Percentiles rank a stretch among this genome's conserved stretches.
These are phyloP conservation scores for Plantago ovata DNA, from an alignment of 257 asterid genomes.

Conservation along the genomic window DNA sequence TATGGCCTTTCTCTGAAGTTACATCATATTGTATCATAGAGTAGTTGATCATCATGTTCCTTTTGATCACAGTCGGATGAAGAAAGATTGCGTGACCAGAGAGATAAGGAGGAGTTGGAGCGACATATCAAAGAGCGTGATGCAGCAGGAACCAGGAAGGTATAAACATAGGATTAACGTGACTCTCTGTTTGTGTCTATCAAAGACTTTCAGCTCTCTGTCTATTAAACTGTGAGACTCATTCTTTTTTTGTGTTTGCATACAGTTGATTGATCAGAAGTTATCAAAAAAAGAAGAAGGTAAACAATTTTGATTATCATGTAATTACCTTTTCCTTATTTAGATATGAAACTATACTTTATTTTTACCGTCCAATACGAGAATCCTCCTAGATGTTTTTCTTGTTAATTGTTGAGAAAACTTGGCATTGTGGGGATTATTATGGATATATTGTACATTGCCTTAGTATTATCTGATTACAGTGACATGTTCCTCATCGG, in stretches of 20 bases:
- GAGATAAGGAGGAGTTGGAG: conserved; percentile 87
- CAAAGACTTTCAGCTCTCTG: not conserved
- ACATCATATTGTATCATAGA: not conserved
- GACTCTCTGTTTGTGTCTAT: conserved; percentile 1
- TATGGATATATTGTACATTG: too few relatives aligned
- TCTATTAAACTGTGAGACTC: conserved; percentile 12
- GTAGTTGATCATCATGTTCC: conserved; percentile 9
- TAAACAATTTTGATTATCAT: conserved; percentile 19
- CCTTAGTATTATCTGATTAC: too few relatives aligned
- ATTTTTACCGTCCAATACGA: too few relatives aligned
- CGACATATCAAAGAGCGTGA: conserved; percentile 73
- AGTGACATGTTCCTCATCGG: too few relatives aligned
- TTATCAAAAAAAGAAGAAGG: conserved; percentile 80
- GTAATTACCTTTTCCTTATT: too few relatives aligned
- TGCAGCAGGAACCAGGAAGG: conserved; percentile 92
- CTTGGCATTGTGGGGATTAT: too few relatives aligned
- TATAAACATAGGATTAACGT: conserved; percentile 21
- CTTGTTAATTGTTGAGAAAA: too few relatives aligned
- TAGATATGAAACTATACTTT: too few relatives aligned
- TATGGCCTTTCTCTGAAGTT: conserved; percentile 4
- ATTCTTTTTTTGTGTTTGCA: conserved; percentile 20
- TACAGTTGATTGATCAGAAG: conserved; percentile 67
- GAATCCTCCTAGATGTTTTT: too few relatives aligned
- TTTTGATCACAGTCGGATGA: conserved; percentile 71
- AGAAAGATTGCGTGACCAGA: conserved; percentile 81